Percentiles rank a stretch among this genome's conserved stretches.
Evolutionary conservation across 768 basidiomycete species (phyloP).

Genomic region (Leucogyrophana mollusca): DNA sequence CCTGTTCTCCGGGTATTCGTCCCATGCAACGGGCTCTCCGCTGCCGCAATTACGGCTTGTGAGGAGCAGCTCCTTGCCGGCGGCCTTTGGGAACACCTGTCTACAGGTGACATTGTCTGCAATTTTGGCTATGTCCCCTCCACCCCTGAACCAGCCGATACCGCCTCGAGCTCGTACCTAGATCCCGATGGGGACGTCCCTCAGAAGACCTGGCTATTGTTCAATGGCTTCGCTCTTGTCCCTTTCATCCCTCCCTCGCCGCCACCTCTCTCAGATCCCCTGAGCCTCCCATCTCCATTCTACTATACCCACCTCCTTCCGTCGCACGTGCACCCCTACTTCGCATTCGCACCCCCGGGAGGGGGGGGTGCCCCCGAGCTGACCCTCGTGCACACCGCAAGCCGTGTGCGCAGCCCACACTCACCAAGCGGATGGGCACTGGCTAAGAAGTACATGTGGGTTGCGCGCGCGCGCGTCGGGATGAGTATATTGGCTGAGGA

Average conservation of each 20-base stretch:
- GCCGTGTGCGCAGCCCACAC: constrained; percentile 55
- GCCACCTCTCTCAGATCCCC: constrained; percentile 52
- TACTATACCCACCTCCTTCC: constrained; percentile 72
- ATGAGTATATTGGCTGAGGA: constrained; percentile 33
- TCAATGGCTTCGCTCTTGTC: constrained; percentile 59
- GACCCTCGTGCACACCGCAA: constrained; percentile 36
- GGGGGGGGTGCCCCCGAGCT: constrained; percentile 43
- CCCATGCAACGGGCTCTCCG: constrained; percentile 58
- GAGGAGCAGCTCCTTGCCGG: constrained; percentile 67
- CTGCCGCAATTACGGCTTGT: constrained; percentile 48
- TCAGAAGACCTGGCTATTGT: constrained; percentile 68
- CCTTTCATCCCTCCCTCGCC: constrained; percentile 57
- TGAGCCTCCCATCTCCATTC: constrained; percentile 70
- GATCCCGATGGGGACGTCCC: constrained; percentile 16
- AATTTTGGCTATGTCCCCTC: constrained; percentile 78
- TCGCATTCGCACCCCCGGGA: constrained; percentile 25
- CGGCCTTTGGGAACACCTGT: constrained; percentile 75
- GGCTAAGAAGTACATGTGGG: constrained; percentile 67
- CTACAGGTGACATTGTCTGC: constrained; percentile 73
- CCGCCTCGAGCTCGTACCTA: constrained; percentile 15
- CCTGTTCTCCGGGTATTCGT: constrained; percentile 76
- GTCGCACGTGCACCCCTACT: constrained; percentile 22
- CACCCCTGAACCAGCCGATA: constrained; percentile 24
- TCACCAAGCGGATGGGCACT: constrained; percentile 58
- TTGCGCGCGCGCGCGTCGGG: constrained; percentile 46